These are phyloP conservation scores for Porphyrellus cyaneotinctus DNA, from an alignment of 768 basidiomycete species.

Conservation along the genomic window DNA sequence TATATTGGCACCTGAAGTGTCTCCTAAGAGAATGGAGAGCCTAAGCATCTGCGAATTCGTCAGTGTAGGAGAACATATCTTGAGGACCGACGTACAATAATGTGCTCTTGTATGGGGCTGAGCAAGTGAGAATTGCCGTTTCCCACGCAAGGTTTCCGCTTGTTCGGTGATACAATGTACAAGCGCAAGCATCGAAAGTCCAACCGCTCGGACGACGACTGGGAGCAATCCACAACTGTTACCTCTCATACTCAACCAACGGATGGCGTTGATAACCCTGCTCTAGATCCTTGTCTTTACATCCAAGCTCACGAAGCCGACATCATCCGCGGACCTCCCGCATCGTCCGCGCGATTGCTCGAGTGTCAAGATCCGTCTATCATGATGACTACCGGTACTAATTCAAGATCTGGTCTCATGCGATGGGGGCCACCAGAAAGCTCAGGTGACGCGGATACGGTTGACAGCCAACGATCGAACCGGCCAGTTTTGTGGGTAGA, in stretches of 20 bases:
- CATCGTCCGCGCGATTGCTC: conserved; percentile 33
- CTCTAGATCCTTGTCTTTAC: conserved; percentile 35
- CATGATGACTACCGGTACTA: conserved; percentile 3
- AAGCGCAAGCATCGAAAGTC: conserved; percentile 26
- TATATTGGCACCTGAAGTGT: no score
- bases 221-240: conserved; percentile 4
- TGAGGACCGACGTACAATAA: background rate
- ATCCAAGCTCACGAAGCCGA: conserved; percentile 79
- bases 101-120: no score
- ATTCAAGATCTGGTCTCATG: conserved; percentile 34
- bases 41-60: no score
- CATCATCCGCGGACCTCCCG: conserved; percentile 52
- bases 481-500: conserved; percentile 61
- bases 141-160: background rate
- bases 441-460: conserved; percentile 5
- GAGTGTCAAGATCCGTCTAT: conserved; percentile 23
- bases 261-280: background rate
- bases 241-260: conserved; percentile 2
- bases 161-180: no score
- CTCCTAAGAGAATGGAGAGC: no score
- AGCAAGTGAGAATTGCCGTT: background rate
- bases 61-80: background rate
- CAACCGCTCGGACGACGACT: conserved; percentile 3
- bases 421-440: conserved; percentile 25
- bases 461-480: background rate